Base-by-base conservation (phyloP, 2,329 filamentous ascomycete genomes). In the Xylariaceae sp. region DNA sequence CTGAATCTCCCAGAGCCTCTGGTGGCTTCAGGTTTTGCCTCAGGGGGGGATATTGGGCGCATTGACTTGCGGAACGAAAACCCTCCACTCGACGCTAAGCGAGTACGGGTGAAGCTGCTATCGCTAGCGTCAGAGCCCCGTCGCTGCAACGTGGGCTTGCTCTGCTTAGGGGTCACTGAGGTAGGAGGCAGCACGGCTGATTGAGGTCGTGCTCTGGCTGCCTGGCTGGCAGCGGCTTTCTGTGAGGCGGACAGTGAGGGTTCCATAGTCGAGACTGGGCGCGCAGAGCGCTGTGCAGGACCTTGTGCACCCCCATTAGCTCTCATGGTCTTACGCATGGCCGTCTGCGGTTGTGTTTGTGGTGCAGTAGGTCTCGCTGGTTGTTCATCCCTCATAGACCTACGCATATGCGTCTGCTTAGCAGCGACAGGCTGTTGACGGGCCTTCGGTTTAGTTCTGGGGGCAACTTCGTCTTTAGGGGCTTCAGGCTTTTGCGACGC, bases 101-200 rank as follows among this genome's bases (percentile, higher is more conserved):
- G 78, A 39, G 74, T 69, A 27, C 89, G 85, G 62, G 81, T 86
- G 72, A 96, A 96, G 65, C 89, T 95, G 69, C 88, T 95, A 40
- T 89, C 85, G 60, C 86, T 89, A 27, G 80, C 84, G 57, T 83
- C 82, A 0, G 85, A 87, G 15, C 71, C 75, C 10, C 73, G 77
- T 2, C 84, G 77, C 49, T 72, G 70, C 9, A 82, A 67, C 5
- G 61, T 58, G 11, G 74, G 61, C 39, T 56, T 54, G 11, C 36
- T 31, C 18, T 50, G 47, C 12, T 41, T 54, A 48, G 12, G n/a
- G 49, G 47, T 32, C 42, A 57, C 30, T 22, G 44, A 14, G 56
- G 30, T 27, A 40, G 44, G 32, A 38, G 49, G 44, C 17, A 44
- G 39, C 27, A 45, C 35, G 7, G 35, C 39, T 38, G 48, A 33